phyloP scores from a whole-genome alignment of 306 rosid genomes.

The Sesbania bispinosa region DNA sequence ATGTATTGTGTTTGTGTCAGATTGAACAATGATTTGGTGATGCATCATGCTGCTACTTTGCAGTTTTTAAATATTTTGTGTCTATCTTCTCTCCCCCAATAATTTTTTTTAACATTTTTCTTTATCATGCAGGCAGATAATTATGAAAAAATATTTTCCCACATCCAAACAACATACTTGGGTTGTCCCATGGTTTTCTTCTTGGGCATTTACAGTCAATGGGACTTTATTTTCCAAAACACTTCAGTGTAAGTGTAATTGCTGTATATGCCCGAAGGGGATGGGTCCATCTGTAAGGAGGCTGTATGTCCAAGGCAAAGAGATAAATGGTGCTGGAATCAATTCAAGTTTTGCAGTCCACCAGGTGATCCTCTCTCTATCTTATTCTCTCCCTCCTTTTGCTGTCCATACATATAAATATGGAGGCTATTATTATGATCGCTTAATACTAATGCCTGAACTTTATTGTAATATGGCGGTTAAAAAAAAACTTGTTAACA shows the following conservation, averaged over 20 bases:
- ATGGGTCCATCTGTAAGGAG: constrained; percentile 99
- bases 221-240: constrained; percentile 83
- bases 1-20: background rate
- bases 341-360: constrained; percentile 94
- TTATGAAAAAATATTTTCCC: constrained; percentile 69
- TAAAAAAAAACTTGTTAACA: too few relatives aligned
- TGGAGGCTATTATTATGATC: too few relatives aligned
- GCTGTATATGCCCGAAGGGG: constrained; percentile 96
- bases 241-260: constrained; percentile 93
- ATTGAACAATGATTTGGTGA: background rate
- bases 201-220: constrained; percentile 91
- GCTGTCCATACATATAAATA: background rate
- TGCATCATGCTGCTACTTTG: background rate
- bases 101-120: background rate
- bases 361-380: constrained; percentile 50
- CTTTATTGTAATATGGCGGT: too few relatives aligned
- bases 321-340: constrained; percentile 96
- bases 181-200: constrained; percentile 98
- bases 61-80: background rate
- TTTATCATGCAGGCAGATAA: constrained; percentile 79
- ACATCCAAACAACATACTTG: constrained; percentile 93
- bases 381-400: background rate
- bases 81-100: background rate
- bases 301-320: constrained; percentile 95
- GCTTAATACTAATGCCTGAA: too few relatives aligned